Evolutionary conservation across 1,139 yeast genomes (phyloP), one percentile per base, ranked within the genome.

Genomic region (Blastobotrys illinoisensis): DNA sequence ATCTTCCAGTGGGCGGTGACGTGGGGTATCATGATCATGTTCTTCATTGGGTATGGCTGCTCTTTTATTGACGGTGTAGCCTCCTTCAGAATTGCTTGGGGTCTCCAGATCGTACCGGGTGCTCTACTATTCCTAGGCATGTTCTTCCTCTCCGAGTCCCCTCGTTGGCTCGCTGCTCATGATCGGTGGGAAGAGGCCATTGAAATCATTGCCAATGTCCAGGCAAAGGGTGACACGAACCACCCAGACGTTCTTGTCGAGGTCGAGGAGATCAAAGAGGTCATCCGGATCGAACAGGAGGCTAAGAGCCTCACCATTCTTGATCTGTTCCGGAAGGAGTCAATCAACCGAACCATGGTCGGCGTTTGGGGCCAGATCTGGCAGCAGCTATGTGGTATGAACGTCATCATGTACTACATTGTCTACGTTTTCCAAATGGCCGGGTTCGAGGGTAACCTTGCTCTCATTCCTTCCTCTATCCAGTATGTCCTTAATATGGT

Each of bases 361-460:
- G 87, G 83, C 58, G 64, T 81, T 46, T 78, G 74, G 59, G 82
- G 86, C 53, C 88, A 84, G 71, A 76, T 82, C 64, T 84, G 86
- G 85, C 88, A 83, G 23, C 88, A 84, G 70, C 73, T 84, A 64
- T 80, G 86, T 46, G 89, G 89, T 69, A 77, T 84, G 65, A 85
- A 85, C 73, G 85, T 85, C 67, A 80, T 85, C 64, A 83, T 71
- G 72, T 71, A 71, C 67, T 71, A 71, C 63, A 67, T 69, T 56
- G 73, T 71, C 53, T 65, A 67, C 55, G 64, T 74, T 50, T 73
- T 73, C 60, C 59, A 66, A 47, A 72, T 72, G 71, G 75, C 75
- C 16, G 74, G 74, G 14, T 65, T 55, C 60, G 23, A 50, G 14
- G 71, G 72, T 19, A 60, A 66, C 53, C 52, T 65, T 21, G 61